These are phyloP conservation scores for Erodium moschatum DNA, from an alignment of 441 rosid species.

Conservation along the genomic window DNA sequence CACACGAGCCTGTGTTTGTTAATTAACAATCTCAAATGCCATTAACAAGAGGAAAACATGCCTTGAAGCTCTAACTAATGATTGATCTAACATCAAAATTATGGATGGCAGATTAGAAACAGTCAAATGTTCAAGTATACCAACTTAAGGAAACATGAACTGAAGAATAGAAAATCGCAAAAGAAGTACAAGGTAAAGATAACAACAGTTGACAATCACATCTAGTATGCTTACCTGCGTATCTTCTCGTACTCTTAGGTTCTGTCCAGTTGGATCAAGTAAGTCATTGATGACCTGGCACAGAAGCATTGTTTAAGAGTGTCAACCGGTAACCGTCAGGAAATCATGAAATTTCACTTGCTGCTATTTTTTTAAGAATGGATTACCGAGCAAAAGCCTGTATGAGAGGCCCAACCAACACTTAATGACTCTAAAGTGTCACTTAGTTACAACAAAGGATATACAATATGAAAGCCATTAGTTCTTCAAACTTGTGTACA, in stretches of 20 bases:
- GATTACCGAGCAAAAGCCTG: background rate
- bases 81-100: background rate
- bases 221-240: constrained; percentile 52
- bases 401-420: background rate
- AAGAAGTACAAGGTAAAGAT: background rate
- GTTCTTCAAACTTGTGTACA: background rate
- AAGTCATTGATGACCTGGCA: constrained; percentile 91
- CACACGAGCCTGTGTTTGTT: background rate
- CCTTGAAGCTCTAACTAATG: background rate
- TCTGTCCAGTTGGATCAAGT: constrained; percentile 96
- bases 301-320: constrained; percentile 17
- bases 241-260: constrained; percentile 95
- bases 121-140: background rate
- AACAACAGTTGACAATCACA: background rate
- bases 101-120: background rate
- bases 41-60: background rate
- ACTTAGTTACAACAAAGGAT: background rate
- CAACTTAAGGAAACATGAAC: background rate
- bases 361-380: background rate
- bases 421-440: background rate
- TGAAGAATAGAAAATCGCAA: background rate
- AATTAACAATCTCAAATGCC: background rate
- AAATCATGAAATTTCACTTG: background rate
- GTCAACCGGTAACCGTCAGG: constrained; percentile 18
- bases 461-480: background rate